These are phyloP conservation scores for Neurospora sp. DNA, from an alignment of 495 filamentous ascomycete genomes.

Conservation along the genomic window DNA sequence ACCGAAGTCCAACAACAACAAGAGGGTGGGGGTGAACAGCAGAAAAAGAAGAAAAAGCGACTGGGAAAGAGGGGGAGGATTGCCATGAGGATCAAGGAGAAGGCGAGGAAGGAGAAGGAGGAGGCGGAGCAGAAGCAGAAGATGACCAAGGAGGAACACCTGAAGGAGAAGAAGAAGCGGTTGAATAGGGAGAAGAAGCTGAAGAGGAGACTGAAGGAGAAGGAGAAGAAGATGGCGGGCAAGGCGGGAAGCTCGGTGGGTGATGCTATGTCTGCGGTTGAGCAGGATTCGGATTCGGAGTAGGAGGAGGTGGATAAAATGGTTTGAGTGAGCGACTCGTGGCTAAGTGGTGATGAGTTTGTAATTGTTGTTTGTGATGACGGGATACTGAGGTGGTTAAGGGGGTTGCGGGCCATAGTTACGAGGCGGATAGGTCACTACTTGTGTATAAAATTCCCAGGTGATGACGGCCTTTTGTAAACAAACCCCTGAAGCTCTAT, in stretches of 20 bases:
- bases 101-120: conserved; percentile 21
- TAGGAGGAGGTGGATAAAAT: background rate
- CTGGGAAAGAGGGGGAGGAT: conserved; percentile 46
- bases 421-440: background rate
- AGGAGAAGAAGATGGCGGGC: conserved; percentile 34
- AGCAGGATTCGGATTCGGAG: background rate
- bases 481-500: background rate
- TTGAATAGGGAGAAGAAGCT: conserved; percentile 43
- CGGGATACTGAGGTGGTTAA: background rate
- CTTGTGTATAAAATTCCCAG: background rate
- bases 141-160: conserved; percentile 36
- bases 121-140: conserved; percentile 17
- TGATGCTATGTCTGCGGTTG: background rate
- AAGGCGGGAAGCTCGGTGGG: conserved; percentile 1
- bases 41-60: conserved; percentile 30
- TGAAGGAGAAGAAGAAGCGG: conserved; percentile 44
- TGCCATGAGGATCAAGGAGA: conserved; percentile 27
- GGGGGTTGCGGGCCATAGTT: background rate
- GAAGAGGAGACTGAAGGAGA: conserved; percentile 39
- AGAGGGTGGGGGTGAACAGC: background rate
- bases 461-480: background rate
- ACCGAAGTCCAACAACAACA: background rate
- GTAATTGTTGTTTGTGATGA: background rate
- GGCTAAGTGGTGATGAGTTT: background rate
- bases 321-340: conserved; percentile 1